Evolutionary conservation across 148 eudicot species (phyloP), one percentile per base, ranked within the genome.

Genomic region (Euryodendron excelsum): DNA sequence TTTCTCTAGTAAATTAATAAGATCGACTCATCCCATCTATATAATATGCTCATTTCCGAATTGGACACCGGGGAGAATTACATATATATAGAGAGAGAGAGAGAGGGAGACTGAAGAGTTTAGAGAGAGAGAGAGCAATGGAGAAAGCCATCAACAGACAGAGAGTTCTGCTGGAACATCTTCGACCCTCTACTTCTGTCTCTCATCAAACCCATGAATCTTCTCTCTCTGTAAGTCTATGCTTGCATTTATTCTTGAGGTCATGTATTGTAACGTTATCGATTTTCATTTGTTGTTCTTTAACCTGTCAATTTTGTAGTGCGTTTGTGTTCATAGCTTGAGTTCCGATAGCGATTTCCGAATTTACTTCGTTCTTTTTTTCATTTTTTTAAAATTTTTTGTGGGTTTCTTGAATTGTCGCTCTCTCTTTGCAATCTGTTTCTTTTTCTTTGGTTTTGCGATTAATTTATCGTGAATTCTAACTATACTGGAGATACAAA

Each of bases 131-230:
- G n/a, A n/a, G n/a, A n/a, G n/a, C n/a, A 41, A 90, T 94, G 96
- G 93, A 94, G 86, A 92, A 84, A 84, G 94, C 97, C 77, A 70
- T 88, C 0, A 84, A 84, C 80, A 90, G 98, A 79, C 97, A 94
- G 79, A 88, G 79, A 55, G 88, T 94, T 83, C 80, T 92, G 50
- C 82, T 89, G 28, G 88, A 89, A 4, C 98, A 94, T 62, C 89
- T 92, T 44, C 80, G 64, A 39, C 91, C 94, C 64, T 39, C 81
- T 68, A 77, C 88, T 81, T 80, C 79, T 48, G 73, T 17, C 58
- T 58, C 81, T 60, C 64, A 68, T 63, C 90, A 80, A 53, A 58
- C 59, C 50, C 76, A 27, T 77, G 60, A 80, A 20, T 83, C 91
- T 77, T 56, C 81, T 75, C 65, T 91, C 58, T 86, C 90, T 82